A percentile compares a stretch with the other conserved stretches of the same genome.
Conservation (phyloP, 108 stramenopile species). For the Poteriospumella lacustris region DNA sequence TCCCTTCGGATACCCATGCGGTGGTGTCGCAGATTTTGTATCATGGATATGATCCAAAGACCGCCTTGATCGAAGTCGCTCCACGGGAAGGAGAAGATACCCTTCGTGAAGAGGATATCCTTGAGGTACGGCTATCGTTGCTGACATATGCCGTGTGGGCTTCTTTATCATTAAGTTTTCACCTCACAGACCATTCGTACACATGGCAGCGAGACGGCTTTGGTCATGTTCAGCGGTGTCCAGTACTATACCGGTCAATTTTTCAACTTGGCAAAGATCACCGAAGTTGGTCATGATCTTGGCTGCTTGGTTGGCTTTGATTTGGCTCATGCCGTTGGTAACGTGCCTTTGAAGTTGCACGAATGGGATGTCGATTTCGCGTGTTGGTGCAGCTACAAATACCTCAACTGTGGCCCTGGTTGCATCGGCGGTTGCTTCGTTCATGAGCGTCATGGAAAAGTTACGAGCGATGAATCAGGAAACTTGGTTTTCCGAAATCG, state of each 20-base stretch:
- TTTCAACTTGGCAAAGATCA: slow-evolving; percentile 31
- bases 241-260: slow-evolving; percentile 49
- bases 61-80: slow-evolving; percentile 13
- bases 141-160: not conserved
- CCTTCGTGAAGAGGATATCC: slow-evolving; percentile 35
- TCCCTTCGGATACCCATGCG: slow-evolving; percentile 47
- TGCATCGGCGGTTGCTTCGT: slow-evolving; percentile 47
- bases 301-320: slow-evolving; percentile 39
- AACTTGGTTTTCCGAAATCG: not conserved
- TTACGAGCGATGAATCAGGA: not conserved
- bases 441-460: slow-evolving; percentile 30
- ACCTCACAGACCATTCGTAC: not conserved
- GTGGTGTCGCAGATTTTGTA: slow-evolving; percentile 33
- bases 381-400: slow-evolving; percentile 56
- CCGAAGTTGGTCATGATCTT: not conserved
- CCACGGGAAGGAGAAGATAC: slow-evolving; percentile 33
- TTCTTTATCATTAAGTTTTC: not conserved
- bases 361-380: slow-evolving; percentile 51
- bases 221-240: slow-evolving; percentile 44
- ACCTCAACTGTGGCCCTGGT: slow-evolving; percentile 48
- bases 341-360: slow-evolving; percentile 40
- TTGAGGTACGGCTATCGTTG: too few species aligned
- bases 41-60: slow-evolving; percentile 35
- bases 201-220: slow-evolving; percentile 15
- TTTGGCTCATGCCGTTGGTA: slow-evolving; percentile 48